A percentile compares a stretch with the other conserved stretches of the same genome.
These are phyloP conservation scores for Physcia stellaris DNA, from an alignment of 495 filamentous ascomycete genomes.

Conservation along the genomic window DNA sequence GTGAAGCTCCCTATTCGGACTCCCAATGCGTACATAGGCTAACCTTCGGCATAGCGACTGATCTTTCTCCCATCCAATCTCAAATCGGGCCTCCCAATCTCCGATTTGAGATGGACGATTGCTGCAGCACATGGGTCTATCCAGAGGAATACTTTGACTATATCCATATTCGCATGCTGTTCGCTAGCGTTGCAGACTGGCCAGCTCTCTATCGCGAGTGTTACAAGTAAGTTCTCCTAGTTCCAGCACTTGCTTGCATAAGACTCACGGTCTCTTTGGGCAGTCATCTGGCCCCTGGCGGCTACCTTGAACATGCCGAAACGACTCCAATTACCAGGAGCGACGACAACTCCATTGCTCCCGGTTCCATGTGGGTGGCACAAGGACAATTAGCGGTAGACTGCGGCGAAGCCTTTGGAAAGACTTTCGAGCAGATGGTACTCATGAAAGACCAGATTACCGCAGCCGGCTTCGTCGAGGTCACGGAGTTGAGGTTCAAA, in stretches of 20 bases:
- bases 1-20: constrained; percentile 10
- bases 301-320: constrained; percentile 49
- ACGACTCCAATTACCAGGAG: constrained; percentile 34
- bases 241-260: neutral
- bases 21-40: neutral
- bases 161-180: constrained; percentile 45
- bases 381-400: constrained; percentile 38
- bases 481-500: constrained; percentile 44
- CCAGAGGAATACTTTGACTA: constrained; percentile 44
- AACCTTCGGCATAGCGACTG: constrained; percentile 19
- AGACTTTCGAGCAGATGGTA: constrained; percentile 33
- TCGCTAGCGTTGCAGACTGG: constrained; percentile 48
- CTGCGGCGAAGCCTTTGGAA: constrained; percentile 34
- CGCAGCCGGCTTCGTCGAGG: constrained; percentile 44
- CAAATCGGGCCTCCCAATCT: constrained; percentile 31
- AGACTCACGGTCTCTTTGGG: neutral
- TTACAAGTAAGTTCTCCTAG: constrained; percentile 16
- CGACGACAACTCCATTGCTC: constrained; percentile 34
- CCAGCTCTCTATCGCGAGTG: constrained; percentile 25
- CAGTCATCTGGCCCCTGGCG: constrained; percentile 44
- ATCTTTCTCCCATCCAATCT: constrained; percentile 32
- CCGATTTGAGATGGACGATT: constrained; percentile 42
- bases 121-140: constrained; percentile 38
- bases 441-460: constrained; percentile 22
- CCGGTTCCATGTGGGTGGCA: constrained; percentile 34